Percentiles rank a stretch among this genome's conserved stretches.
Conservation (phyloP, 139 green algal species). For the Dunaliella primolecta region DNA sequence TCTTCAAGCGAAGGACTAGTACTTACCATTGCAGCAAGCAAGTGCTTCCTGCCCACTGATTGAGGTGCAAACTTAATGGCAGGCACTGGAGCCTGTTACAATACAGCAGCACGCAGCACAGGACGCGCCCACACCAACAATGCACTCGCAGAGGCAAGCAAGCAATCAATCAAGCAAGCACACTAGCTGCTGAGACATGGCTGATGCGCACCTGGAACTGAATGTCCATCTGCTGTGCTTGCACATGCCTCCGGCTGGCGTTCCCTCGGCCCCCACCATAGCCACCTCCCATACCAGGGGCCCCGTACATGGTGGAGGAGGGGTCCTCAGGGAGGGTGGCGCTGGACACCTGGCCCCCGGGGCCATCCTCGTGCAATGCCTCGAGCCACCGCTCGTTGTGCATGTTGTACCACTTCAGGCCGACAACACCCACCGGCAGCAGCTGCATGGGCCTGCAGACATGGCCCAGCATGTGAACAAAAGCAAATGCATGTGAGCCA, state of each 20-base stretch:
- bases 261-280: background rate
- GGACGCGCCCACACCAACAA: background rate
- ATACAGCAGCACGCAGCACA: too few species aligned
- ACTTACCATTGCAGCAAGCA: too few species aligned
- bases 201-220: background rate
- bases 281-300: background rate
- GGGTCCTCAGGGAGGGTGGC: background rate
- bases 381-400: conserved; percentile 65
- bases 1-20: too few species aligned
- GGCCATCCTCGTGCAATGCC: conserved; percentile 31
- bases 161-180: too few species aligned
- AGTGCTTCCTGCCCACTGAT: too few species aligned
- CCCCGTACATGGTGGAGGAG: background rate
- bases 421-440: conserved; percentile 46
- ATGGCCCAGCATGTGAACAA: too few species aligned
- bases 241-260: background rate
- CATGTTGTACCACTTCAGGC: conserved; percentile 71
- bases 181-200: too few species aligned
- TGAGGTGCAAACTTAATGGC: too few species aligned
- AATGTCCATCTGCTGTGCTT: conserved; percentile 9
- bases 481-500: background rate
- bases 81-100: too few species aligned
- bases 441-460: background rate
- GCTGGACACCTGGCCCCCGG: background rate
- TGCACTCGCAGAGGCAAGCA: too few species aligned